Evolutionary conservation across 805 yeast species (phyloP), one percentile per base, ranked within the genome.

Genomic region (Suhomyces sp.): DNA sequence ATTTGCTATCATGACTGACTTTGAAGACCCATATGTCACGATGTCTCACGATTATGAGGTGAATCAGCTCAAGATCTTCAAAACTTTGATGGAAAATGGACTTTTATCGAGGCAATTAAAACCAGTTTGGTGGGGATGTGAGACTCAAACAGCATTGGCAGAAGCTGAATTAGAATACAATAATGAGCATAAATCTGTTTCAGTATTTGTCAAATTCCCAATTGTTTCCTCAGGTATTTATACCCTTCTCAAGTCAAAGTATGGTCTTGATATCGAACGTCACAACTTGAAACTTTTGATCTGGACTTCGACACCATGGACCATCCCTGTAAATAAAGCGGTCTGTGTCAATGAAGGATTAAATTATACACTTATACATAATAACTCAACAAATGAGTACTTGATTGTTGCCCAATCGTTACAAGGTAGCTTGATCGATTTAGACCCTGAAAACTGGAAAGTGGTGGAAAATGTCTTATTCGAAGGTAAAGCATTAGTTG

Each of bases 221-320:
- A 36, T 58, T 1, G 38, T 41, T 4, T 16, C 32, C 3, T 43
- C 60, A 0, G 47, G 47, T 0, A 42, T 51, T 1, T 51, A 68
- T 1, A 35, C 42, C 4, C 38, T 39, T 2, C 25, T 50, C 2
- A 12, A 46, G 4, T 13, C 38, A 1, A 23, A 34, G 28, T 39
- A 38, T 26, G 35, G 23, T 2, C 9, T 12, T n/a, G 9, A 16
- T 15, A 17, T 31, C 22, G 21, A 17, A 14, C 17, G 27, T 4
- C 31, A 50, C 2, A 38, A 47, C 12, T 40, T 57, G 13, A 38
- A 46, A n/a, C 39, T 59, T 2, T 50, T 85, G 42, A 87, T 93
- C 38, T 93, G 99, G 99, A 93, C 99, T 0, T 90, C 96, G 1
- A 93, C 98, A 1, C 97, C 98, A 0, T 93, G 99, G 99, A 93